Evolutionary conservation across 2,329 filamentous ascomycete species (phyloP), one percentile per base, ranked within the genome.

Genomic region (Colletotrichum sp.): DNA sequence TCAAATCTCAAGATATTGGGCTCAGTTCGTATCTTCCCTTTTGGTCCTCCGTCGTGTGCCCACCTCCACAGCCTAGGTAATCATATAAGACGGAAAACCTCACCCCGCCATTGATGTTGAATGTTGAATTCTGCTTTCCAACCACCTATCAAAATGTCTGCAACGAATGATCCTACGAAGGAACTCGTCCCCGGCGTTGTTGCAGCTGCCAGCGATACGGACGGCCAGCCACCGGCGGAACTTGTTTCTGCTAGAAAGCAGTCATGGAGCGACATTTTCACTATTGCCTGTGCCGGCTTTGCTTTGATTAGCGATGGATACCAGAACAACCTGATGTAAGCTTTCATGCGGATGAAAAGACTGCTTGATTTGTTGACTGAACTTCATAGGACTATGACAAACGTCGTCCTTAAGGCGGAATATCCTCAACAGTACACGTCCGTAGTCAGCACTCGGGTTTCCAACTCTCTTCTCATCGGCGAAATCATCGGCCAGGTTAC

Each of bases 401-500:
- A 83, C 59, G 81, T 84, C 26, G 72, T 82, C 24, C 81, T 83
- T 73, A 81, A 79, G 63, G 79, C 81, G 67, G 81, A 82, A 67
- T 86, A 85, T 69, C 80, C 82, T 3, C 75, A 79, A 13, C 79
- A 85, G 52, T 86, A 86, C 70, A 85, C 83, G 3, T 79, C 83
- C 0, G 67, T 79, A 0, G 82, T 86, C 66, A 86, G 83, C 78
- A 87, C 86, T 1, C 84, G 84, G 26, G 84, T 87, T 6, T 86
- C 84, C 21, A 87, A 87, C 72, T 80, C 86, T 13, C 80, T 88
- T 7, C 79, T 87, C 1, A 82, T 87, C 13, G 86, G 86, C 18
- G 84, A 86, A 44, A 85, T 88, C n/a, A 77, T 87, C 21, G 86
- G 86, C 24, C 85, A 86, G 76, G 76, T 87, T 5, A 79, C 81